Percentiles rank a stretch among this genome's conserved stretches.
Evolutionary conservation across 192 early-diverging fungal genomes (phyloP).

Genomic region (Pecoramyces ruminantium): DNA sequence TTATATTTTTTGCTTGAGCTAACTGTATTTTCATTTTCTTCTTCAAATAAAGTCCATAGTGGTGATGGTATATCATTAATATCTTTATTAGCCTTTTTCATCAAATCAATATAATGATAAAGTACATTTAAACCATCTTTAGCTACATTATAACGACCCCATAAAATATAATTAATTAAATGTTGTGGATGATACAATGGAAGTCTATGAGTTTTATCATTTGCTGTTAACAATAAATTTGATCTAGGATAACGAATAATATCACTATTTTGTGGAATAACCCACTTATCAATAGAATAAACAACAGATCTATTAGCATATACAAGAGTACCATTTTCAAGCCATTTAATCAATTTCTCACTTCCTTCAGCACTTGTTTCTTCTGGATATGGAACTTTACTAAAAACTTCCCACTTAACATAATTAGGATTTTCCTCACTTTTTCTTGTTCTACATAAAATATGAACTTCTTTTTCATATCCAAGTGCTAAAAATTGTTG

Average conservation of each 20-base stretch:
- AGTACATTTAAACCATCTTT: conserved; percentile 11
- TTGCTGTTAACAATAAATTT: not conserved
- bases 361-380: not conserved
- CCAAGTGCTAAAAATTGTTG: conserved; percentile 53
- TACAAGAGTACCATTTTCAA: not conserved
- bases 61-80: conserved; percentile 39
- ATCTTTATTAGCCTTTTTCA: conserved; percentile 23
- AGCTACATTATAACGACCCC: not conserved
- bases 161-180: not conserved
- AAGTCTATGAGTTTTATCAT: not conserved
- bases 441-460: conserved; percentile 22
- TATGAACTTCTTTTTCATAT: conserved; percentile 21
- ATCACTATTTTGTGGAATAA: not conserved
- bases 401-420: not conserved
- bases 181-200: not conserved
- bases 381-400: not conserved
- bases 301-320: not conserved
- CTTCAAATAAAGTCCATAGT: conserved; percentile 35
- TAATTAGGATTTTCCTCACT: not conserved
- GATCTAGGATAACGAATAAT: not conserved
- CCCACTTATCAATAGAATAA: not conserved
- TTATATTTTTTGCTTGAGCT: conserved; percentile 3
- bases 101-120: conserved; percentile 37
- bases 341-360: not conserved
- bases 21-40: conserved; percentile 8